Conservation (phyloP, 192 early-diverging fungal genomes). For the Backusella luteola region DNA sequence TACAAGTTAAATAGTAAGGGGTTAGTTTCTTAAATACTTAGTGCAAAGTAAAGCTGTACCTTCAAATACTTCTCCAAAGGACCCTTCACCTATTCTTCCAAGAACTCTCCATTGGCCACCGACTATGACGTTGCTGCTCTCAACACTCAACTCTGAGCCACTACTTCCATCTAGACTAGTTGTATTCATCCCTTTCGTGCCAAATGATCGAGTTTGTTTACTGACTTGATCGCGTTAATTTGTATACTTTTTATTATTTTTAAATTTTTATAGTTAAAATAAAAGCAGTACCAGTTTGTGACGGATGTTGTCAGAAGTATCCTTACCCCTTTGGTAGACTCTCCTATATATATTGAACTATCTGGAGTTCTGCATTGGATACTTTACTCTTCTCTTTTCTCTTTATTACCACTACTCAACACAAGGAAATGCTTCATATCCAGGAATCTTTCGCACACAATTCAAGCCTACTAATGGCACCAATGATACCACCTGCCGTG, state of each 20-base stretch:
- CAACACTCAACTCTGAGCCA: slow-evolving; percentile 14
- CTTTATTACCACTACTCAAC: neutral
- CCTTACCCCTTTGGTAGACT: neutral
- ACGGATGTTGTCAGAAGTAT: neutral
- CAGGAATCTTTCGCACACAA: neutral
- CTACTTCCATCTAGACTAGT: neutral
- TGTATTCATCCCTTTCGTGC: neutral
- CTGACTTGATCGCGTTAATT: neutral
- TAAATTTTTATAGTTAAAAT: neutral
- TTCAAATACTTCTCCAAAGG: slow-evolving; percentile 62
- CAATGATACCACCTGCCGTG: neutral
- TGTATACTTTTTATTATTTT: neutral
- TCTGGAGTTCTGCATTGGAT: neutral
- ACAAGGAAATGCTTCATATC: slow-evolving; percentile 13
- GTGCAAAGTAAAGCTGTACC: slow-evolving; percentile 32
- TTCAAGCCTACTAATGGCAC: neutral
- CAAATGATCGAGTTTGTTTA: neutral
- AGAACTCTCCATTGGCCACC: slow-evolving; percentile 52
- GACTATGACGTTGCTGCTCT: slow-evolving; percentile 36
- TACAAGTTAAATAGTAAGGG: slow-evolving; percentile 13
- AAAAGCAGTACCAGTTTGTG: neutral
- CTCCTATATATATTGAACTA: neutral
- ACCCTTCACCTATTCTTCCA: slow-evolving; percentile 61
- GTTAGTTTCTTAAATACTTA: neutral
- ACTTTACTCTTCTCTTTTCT: neutral